Conservation (phyloP, 2,329 filamentous ascomycete species). For the Monilinia aucupariae region DNA sequence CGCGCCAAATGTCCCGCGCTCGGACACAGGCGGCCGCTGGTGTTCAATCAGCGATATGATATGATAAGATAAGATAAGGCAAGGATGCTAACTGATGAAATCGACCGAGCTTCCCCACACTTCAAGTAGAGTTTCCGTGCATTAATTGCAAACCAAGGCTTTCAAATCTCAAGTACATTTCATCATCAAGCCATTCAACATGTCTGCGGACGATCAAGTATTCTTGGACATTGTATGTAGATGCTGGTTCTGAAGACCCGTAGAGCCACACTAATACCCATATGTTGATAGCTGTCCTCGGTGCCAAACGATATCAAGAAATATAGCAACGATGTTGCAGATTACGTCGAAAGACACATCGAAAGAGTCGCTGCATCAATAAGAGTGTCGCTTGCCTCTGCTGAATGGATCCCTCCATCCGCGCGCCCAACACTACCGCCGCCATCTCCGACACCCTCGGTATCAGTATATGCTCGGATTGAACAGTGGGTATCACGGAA, state of each 20-base stretch:
- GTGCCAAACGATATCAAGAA: constrained; percentile 61
- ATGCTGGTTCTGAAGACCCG: neutral
- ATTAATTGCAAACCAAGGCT: neutral
- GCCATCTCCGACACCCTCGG: constrained; percentile 16
- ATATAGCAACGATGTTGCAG: constrained; percentile 68
- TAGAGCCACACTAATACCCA: constrained; percentile 2
- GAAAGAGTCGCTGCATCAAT: constrained; percentile 68
- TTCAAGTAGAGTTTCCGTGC: constrained; percentile 7
- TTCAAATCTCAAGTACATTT: constrained; percentile 5
- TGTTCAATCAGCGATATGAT: neutral
- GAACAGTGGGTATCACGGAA: constrained; percentile 69
- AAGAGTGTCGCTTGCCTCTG: constrained; percentile 61
- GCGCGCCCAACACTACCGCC: constrained; percentile 56
- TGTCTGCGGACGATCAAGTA: constrained; percentile 75
- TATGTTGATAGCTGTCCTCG: constrained; percentile 44
- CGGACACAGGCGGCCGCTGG: neutral
- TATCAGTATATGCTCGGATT: constrained; percentile 46
- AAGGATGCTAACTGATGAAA: constrained; percentile 4
- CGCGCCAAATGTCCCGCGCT: neutral
- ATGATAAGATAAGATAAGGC: neutral
- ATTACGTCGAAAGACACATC: constrained; percentile 75
- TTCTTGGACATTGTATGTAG: constrained; percentile 69
- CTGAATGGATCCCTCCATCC: constrained; percentile 67
- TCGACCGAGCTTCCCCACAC: constrained; percentile 13
- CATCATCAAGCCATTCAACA: constrained; percentile 39